Evolutionary conservation across 1,284 basidiomycete species (phyloP), one percentile per base, ranked within the genome.

Genomic region (Cystobasidiaceae sp.): DNA sequence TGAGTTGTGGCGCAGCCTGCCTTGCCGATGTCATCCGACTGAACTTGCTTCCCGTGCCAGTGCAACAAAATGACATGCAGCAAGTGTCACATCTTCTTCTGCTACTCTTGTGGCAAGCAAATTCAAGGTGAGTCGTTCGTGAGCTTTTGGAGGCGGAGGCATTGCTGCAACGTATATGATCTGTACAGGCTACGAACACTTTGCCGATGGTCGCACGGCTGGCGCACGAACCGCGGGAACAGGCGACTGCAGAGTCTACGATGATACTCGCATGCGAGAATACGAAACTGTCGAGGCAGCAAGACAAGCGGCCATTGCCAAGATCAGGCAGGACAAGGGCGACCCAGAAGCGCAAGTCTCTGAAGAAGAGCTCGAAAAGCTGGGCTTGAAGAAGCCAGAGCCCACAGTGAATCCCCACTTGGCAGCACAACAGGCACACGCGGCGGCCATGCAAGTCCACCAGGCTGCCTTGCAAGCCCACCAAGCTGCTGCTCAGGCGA

Each of bases 201-300:
- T 73, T 50, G 33, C 23, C 11, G 19, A 37, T 13, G 15, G 4
- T 8, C 1, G 2, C 6, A 6, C 50, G 15, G 1, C 49, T 8
- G 28, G 4, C 23, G 3, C 11, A 28, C 11, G 17, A 6, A 32
- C 11, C 25, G 49, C 68, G 5, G 67, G 66, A 3, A 34, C 8
- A 6, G 23, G 48, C 3, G 56, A 52, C 0, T 69, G 70, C 45
- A 45, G n/a, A 1, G 41, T 71, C 4, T 72, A 70, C 68, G 71
- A 72, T 52, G 59, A 67, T n/a, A 48, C 34, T 17, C 51, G 33
- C 15, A 21, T 46, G 21, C 68, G 68, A 28, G 54, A 64, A 30
- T 66, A 61, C 46, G 62, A 70, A 25, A 67, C 61, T 37, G 62
- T 73, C 41, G 72, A 73, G 49, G 66, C 67, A 1, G 72, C 72